Evolutionary conservation across 192 early-diverging fungal species (phyloP), one percentile per base, ranked within the genome.

Genomic region (Umbelopsis isabellina): DNA sequence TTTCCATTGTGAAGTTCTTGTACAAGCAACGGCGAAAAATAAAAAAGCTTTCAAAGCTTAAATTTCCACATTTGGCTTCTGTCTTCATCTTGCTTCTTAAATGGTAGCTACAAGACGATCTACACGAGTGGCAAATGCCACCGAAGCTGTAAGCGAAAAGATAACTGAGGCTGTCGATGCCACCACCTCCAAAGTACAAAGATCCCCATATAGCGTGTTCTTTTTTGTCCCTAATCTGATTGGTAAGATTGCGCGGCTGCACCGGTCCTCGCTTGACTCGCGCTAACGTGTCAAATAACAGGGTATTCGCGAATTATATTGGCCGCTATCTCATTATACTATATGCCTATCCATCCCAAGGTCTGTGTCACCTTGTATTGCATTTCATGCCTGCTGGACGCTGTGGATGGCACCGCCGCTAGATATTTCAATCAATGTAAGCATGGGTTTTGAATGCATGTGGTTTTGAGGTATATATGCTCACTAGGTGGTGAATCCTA

Each of bases 381-480:
- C 27, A 72, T 93, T 46, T 97, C 95, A n/a, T 93, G 93, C 75
- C 74, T 98, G 30, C 83, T 99, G 49, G 98, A 99, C 76, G 98
- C 94, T 2, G 87, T 91, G 10, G 97, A 99, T 79, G 98, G 98
- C 2, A 85, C 93, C 72, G 95, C 94, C 61, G 98, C 98, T n/a
- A 84, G 97, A 55, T 90, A 92, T 69, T 93, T 92, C 55, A 75
- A 91, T 52, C 98, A 99, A 80, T 92, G 97, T 95, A 85, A 79
- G 83, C 67, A 3, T n/a, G 15, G 16, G 30, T 13, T 21, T 9
- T 27, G 9, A n/a, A 33, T 25, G 9, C 37, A 10, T 41, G 37
- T 41, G 5, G 5, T 6, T 20, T 65, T 37, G 9, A 20, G n/a
- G 11, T 2, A 16, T 25, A 22, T 68, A 0, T 41, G 20, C 33